These are phyloP conservation scores for Fallopia convolvulus DNA, from an alignment of 148 eudicot species.

Conservation along the genomic window DNA sequence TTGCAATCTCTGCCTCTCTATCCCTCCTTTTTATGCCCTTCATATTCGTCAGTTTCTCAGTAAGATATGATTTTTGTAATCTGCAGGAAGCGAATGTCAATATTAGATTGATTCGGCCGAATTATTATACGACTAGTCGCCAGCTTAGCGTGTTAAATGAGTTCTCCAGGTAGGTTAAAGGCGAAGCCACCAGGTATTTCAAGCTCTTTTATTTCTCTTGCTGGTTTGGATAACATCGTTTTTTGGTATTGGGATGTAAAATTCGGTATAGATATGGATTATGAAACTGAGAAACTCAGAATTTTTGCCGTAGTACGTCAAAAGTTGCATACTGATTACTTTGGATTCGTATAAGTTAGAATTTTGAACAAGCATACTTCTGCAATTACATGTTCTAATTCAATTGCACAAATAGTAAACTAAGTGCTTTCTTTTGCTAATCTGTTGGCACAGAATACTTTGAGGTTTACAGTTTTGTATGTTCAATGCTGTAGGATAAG, in stretches of 20 bases:
- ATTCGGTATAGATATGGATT: too few species aligned
- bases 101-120: conserved; percentile 29
- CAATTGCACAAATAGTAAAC: background rate
- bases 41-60: background rate
- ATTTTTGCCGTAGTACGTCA: background rate
- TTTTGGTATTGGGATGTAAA: background rate
- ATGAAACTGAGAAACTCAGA: background rate
- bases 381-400: background rate
- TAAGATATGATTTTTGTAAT: background rate
- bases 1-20: background rate
- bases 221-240: background rate
- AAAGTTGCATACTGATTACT: background rate
- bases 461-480: too few species aligned
- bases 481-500: background rate
- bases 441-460: too few species aligned
- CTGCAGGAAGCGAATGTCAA: conserved; percentile 19
- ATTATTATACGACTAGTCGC: conserved; percentile 38
- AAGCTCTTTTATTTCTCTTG: background rate
- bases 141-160: conserved; percentile 77
- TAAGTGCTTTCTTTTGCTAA: too few species aligned
- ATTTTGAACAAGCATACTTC: too few species aligned
- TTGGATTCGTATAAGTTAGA: background rate
- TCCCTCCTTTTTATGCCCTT: conserved; percentile 1
- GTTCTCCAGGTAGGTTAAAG: conserved; percentile 69
- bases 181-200: conserved; percentile 40